phyloP scores from a whole-genome alignment of 352 stramenopile species.

The Bremia lactucae region DNA sequence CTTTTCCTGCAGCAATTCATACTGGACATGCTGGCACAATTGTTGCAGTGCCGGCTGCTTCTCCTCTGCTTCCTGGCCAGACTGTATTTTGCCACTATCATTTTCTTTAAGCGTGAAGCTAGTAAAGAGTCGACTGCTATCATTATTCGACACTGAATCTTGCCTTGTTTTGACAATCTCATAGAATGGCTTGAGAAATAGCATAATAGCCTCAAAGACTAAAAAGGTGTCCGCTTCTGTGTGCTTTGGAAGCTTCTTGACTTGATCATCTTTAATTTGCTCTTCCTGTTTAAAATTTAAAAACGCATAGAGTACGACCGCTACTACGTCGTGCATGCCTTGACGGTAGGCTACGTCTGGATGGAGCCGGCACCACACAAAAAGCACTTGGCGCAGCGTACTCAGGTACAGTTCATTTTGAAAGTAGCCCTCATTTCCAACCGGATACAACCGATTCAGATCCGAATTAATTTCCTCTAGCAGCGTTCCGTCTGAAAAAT shows the following conservation, averaged over 20 bases:
- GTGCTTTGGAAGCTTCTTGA: slow-evolving; percentile 21
- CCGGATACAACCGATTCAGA: slow-evolving; percentile 59
- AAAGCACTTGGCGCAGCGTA: slow-evolving; percentile 64
- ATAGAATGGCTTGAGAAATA: slow-evolving; percentile 73
- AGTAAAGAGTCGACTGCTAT: slow-evolving; percentile 10
- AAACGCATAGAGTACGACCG: slow-evolving; percentile 69
- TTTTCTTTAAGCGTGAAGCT: slow-evolving; percentile 15
- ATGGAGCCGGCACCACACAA: slow-evolving; percentile 76
- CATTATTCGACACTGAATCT: not conserved
- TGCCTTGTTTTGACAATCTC: slow-evolving; percentile 42
- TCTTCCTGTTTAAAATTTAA: slow-evolving; percentile 10
- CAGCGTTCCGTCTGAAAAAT: slow-evolving; percentile 56
- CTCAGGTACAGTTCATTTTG: slow-evolving; percentile 54
- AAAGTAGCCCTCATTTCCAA: slow-evolving; percentile 67
- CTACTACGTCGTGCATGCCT: slow-evolving; percentile 77
- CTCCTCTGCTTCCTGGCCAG: slow-evolving; percentile 1
- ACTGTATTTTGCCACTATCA: slow-evolving; percentile 16
- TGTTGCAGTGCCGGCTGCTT: slow-evolving; percentile 41
- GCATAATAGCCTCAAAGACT: slow-evolving; percentile 66
- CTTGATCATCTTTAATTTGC: slow-evolving; percentile 1
- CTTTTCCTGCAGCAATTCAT: slow-evolving; percentile 62
- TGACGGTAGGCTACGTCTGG: slow-evolving; percentile 76
- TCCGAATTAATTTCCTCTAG: slow-evolving; percentile 79
- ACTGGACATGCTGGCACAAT: slow-evolving; percentile 64
- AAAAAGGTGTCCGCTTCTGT: slow-evolving; percentile 60